Percentiles rank a stretch among this genome's conserved stretches.
Evolutionary conservation across 306 rosid species (phyloP).

Genomic region (Begonia peltatifolia): DNA sequence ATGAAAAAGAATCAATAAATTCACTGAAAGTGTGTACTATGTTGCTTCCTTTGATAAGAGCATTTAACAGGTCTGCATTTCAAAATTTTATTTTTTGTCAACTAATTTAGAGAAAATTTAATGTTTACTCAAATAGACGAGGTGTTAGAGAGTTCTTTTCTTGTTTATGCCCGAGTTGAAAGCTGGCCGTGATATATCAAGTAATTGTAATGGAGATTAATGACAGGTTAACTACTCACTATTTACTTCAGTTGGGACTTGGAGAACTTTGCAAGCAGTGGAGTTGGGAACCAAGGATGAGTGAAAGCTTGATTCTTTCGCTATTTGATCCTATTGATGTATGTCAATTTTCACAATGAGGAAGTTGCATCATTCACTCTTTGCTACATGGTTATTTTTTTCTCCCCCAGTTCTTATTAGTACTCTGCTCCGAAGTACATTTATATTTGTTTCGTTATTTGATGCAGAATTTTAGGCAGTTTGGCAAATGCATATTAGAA

Average conservation of each 20-base stretch:
- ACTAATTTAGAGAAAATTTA: neutral
- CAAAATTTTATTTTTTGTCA: constrained; percentile 2
- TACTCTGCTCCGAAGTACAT: constrained; percentile 4
- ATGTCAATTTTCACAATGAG: constrained; percentile 4
- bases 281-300: constrained; percentile 92
- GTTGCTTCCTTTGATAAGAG: constrained; percentile 52
- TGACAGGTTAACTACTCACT: constrained; percentile 82
- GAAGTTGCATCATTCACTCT: constrained; percentile 7
- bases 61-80: constrained; percentile 56
- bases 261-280: constrained; percentile 64
- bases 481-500: constrained; percentile 82
- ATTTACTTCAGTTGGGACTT: constrained; percentile 53
- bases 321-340: constrained; percentile 87
- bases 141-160: constrained; percentile 4
- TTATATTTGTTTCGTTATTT: constrained; percentile 1
- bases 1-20: constrained; percentile 54
- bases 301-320: constrained; percentile 81
- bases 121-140: neutral
- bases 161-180: constrained; percentile 4
- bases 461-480: constrained; percentile 63
- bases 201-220: constrained; percentile 23
- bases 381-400: constrained; percentile 1
- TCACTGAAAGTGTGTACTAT: constrained; percentile 56
- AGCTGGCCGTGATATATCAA: constrained; percentile 8
- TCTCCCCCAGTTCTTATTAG: neutral